These are phyloP conservation scores for Geosiphon pyriformis DNA, from an alignment of 192 early-diverging fungal species.

Conservation along the genomic window DNA sequence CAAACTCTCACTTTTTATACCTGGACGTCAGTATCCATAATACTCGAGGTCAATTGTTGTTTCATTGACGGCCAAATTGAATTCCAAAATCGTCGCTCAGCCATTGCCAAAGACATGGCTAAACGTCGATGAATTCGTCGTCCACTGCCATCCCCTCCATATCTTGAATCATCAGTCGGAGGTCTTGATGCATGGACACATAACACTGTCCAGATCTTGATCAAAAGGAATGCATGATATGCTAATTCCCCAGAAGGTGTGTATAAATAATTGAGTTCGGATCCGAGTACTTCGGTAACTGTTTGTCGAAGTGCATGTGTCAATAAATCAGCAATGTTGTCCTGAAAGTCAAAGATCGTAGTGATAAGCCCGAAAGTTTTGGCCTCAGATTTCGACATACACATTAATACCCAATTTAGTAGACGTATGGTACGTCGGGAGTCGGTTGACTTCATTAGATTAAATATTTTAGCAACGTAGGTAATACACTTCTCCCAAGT, in stretches of 20 bases:
- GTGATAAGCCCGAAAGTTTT: conserved; percentile 20
- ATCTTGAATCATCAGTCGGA: background rate
- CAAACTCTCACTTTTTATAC: conserved; percentile 2
- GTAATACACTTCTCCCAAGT: background rate
- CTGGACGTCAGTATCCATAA: conserved; percentile 13
- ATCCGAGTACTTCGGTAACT: conserved; percentile 26
- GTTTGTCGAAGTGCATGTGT: conserved; percentile 29
- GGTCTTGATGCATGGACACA: conserved; percentile 10
- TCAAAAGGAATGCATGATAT: conserved; percentile 33
- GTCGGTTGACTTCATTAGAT: conserved; percentile 30
- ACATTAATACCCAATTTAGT: conserved; percentile 40
- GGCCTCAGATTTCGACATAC: conserved; percentile 19
- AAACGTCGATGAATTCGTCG: conserved; percentile 14
- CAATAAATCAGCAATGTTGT: conserved; percentile 32
- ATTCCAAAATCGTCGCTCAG: conserved; percentile 29
- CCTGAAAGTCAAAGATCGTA: conserved; percentile 30
- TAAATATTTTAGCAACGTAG: background rate
- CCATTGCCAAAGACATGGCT: conserved; percentile 10
- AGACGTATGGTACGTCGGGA: conserved; percentile 33
- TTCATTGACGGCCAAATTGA: conserved; percentile 26
- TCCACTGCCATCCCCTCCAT: background rate
- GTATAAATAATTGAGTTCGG: conserved; percentile 36
- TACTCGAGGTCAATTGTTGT: conserved; percentile 6
- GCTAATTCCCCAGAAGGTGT: conserved; percentile 33
- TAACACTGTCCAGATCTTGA: conserved; percentile 40